Conservation (phyloP, 129 eudicot species). For the Tagetes patula region DNA sequence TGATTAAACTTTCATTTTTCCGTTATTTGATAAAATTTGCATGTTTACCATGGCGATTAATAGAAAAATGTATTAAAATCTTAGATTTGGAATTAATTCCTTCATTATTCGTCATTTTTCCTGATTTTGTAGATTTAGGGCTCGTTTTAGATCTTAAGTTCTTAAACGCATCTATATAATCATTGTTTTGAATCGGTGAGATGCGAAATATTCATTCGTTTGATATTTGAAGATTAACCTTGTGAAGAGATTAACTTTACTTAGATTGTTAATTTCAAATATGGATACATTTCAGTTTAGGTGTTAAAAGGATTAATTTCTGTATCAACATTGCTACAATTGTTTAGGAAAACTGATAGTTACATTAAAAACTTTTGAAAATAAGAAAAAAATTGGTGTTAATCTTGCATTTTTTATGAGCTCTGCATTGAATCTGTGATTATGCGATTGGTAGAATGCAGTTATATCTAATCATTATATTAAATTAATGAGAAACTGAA, state of each 20-base stretch:
- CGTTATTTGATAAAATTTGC: slow-evolving; percentile 19
- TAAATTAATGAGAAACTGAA: too few species aligned
- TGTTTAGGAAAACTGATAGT: background rate
- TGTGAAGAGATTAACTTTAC: background rate
- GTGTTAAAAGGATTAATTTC: background rate
- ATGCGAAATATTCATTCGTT: slow-evolving; percentile 15
- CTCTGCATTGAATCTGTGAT: too few species aligned
- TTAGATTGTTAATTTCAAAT: background rate
- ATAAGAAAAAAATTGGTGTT: background rate
- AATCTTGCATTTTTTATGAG: background rate
- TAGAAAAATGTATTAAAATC: background rate
- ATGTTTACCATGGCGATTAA: slow-evolving; percentile 7
- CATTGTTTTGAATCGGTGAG: background rate
- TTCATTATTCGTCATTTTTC: background rate
- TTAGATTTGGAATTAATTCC: background rate
- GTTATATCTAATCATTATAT: too few species aligned
- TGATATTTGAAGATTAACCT: slow-evolving; percentile 11
- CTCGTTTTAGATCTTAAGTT: background rate
- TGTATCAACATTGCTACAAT: background rate
- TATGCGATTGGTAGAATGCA: too few species aligned
- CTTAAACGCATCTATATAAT: background rate
- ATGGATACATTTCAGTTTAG: background rate
- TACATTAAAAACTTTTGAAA: slow-evolving; percentile 12
- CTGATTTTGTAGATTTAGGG: slow-evolving; percentile 24
- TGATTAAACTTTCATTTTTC: background rate